Evolutionary conservation across 257 asterid genomes (phyloP).

Genomic region (Penstemon davidsonii): DNA sequence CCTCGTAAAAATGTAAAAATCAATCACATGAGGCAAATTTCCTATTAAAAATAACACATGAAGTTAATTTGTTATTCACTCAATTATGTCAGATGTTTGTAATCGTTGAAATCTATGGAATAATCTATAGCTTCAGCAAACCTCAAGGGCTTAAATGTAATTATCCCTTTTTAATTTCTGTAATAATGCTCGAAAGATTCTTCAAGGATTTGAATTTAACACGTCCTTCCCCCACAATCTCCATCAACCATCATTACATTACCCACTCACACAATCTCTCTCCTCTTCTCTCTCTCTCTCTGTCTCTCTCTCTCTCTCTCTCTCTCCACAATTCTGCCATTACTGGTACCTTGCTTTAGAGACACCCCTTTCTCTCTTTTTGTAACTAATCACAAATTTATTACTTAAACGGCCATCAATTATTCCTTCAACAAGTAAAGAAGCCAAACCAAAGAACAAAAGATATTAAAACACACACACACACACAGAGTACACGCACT

Average conservation of each 20-base stretch:
- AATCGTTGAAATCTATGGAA: background rate
- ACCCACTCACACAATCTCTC: slow-evolving; percentile 1
- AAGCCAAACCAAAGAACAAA: slow-evolving; percentile 27
- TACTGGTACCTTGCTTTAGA: slow-evolving; percentile 33
- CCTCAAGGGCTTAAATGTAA: too few species aligned
- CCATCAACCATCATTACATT: slow-evolving; percentile 26
- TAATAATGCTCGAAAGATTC: slow-evolving; percentile 25
- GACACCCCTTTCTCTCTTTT: slow-evolving; percentile 33
- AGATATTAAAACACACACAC: background rate
- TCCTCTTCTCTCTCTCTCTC: slow-evolving; percentile 25
- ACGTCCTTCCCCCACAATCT: slow-evolving; percentile 29
- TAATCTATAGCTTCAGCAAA: background rate
- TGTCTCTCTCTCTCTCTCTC: slow-evolving; percentile 23
- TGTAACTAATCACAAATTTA: slow-evolving; percentile 28
- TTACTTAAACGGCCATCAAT: slow-evolving; percentile 19
- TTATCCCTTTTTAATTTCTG: background rate
- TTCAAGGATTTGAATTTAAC: slow-evolving; percentile 36
- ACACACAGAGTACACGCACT: too few species aligned
- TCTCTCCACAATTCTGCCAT: slow-evolving; percentile 26
- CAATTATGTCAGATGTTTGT: too few species aligned
- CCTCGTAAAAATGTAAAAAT: too few species aligned
- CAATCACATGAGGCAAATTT: too few species aligned
- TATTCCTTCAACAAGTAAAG: slow-evolving; percentile 61
- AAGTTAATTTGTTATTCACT: too few species aligned
- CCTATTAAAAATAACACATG: too few species aligned